Evolutionary conservation across 257 asterid species (phyloP).

Genomic region (Primulina huaijiensis): DNA sequence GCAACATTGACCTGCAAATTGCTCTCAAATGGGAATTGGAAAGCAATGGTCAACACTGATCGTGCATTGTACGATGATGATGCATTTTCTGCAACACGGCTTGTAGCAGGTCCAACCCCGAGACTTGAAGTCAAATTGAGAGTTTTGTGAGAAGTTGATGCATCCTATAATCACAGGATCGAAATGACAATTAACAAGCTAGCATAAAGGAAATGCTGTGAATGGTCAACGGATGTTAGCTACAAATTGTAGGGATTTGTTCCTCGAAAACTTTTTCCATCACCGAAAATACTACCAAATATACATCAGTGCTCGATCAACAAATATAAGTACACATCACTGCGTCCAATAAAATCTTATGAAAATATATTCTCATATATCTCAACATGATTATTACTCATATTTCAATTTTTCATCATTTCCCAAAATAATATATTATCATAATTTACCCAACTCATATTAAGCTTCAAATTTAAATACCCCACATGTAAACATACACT

Average conservation of each 20-base stretch:
- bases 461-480: not conserved
- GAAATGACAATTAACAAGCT: conserved; percentile 1
- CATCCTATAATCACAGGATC: conserved; percentile 48
- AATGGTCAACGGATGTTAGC: not conserved
- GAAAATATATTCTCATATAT: no score
- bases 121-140: conserved; percentile 81
- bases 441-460: not conserved
- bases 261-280: not conserved
- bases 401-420: no score
- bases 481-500: not conserved
- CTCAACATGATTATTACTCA: not conserved
- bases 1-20: conserved; percentile 79
- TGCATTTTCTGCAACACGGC: conserved; percentile 29
- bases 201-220: no score
- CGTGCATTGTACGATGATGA: conserved; percentile 50
- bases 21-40: conserved; percentile 93
- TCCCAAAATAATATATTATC: not conserved
- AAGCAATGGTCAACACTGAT: conserved; percentile 83
- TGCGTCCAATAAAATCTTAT: not conserved
- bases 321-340: not conserved
- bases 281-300: not conserved
- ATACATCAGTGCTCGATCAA: no score
- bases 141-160: conserved; percentile 50
- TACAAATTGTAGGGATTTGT: not conserved
- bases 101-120: conserved; percentile 58